These are phyloP conservation scores for Mycena alexandri DNA, from an alignment of 768 basidiomycete genomes.

Conservation along the genomic window DNA sequence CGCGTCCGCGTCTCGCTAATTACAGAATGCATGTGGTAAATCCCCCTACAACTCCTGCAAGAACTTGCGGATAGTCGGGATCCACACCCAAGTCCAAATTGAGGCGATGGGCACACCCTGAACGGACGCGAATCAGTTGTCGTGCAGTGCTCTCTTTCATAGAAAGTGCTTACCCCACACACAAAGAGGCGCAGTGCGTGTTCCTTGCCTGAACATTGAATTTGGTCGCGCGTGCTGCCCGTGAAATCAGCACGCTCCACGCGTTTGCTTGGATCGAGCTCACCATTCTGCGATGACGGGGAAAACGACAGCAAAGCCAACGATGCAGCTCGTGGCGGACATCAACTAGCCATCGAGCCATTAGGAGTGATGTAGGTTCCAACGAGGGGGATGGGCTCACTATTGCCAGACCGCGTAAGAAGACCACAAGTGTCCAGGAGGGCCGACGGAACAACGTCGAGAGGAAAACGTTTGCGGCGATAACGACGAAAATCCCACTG, in stretches of 20 bases:
- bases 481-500: slow-evolving; percentile 9
- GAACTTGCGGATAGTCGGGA: slow-evolving; percentile 7
- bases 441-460: slow-evolving; percentile 23
- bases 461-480: background rate
- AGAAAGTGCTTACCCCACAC: background rate
- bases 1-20: slow-evolving; percentile 14
- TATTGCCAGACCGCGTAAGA: slow-evolving; percentile 11
- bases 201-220: slow-evolving; percentile 8
- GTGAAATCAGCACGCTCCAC: background rate
- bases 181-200: slow-evolving; percentile 12
- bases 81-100: slow-evolving; percentile 30
- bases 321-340: slow-evolving; percentile 17
- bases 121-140: background rate
- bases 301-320: slow-evolving; percentile 24
- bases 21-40: background rate
- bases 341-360: background rate
- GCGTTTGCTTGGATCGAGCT: background rate
- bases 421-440: background rate
- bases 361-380: background rate
- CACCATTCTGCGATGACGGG: slow-evolving; percentile 28
- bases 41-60: background rate
- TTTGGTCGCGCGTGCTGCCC: background rate
- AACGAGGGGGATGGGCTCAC: background rate
- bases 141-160: background rate
- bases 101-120: slow-evolving; percentile 29